Evolutionary conservation across 2,329 filamentous ascomycete genomes (phyloP), one percentile per base, ranked within the genome.

Genomic region (Fusarium beomiforme): DNA sequence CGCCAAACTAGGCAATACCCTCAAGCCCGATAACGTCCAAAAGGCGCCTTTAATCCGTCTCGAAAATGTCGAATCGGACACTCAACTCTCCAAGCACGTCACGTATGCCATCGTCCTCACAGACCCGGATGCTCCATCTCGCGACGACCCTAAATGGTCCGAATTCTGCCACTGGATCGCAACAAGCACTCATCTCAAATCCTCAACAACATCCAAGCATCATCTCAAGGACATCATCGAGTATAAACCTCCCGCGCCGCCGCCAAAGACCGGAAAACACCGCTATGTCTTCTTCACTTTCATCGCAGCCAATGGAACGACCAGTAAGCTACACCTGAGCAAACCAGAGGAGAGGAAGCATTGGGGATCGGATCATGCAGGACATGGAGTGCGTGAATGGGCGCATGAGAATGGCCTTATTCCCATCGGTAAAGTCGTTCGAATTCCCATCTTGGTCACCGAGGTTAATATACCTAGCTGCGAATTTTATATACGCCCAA

Each of bases 161-260:
- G 63, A 75, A 21, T 70, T 75, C 37, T 75, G 73, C 24, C 73
- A 75, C 12, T 75, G 71, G 71, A 72, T 75, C 9, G 71, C 71
- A 2, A 19, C 50, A 0, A 64, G 70, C 4, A 46, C 44, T 4
- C 34, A 49, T 0, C 11, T 47, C 7, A 21, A 44, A 6, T 61
- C 51, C 12, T 50, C 56, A 14, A 17, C 34, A 17, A 24, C 21
- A 1, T 57, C 53, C 2, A 53, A 49, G 1, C 47, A 59, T 3
- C 21, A 54, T 1, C 34, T 75, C 1, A 42, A 67, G 11, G 61
- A 72, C 3, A n/a, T 75, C 2, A 24, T 75, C 13, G 41, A 70
- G 34, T 75, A 75, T 5, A 72, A 64, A 16, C 56, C 73, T 3
- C 73, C 73, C 3, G 63, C 58, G 3, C 73, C 73, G 3, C 71